Evolutionary conservation across 805 yeast genomes (phyloP).

Genomic region (Cyberlindnera maclurae): DNA sequence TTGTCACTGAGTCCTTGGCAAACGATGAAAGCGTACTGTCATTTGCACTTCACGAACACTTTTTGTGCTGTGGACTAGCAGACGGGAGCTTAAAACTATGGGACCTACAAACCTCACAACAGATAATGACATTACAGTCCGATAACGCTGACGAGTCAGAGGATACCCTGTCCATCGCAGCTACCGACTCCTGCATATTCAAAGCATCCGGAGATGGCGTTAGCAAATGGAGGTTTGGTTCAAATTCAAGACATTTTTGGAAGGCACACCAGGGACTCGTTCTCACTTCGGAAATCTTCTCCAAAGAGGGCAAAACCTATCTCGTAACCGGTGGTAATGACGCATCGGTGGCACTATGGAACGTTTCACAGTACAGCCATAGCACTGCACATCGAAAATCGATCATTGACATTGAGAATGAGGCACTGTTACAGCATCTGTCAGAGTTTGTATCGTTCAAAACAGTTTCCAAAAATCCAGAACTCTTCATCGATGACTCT

Average conservation of each 20-base stretch:
- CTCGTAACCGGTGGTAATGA: constrained; percentile 67
- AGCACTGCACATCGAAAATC: constrained; percentile 8
- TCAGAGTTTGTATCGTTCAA: constrained; percentile 56
- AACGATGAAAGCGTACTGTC: constrained; percentile 70
- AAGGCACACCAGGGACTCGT: constrained; percentile 48
- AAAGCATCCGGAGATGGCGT: constrained; percentile 46
- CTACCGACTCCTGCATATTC: constrained; percentile 50
- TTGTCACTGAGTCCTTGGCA: constrained; percentile 36
- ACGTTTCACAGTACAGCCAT: constrained; percentile 27
- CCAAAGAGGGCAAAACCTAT: constrained; percentile 32
- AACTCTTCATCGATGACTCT: constrained; percentile 65
- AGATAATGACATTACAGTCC: constrained; percentile 38
- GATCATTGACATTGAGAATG: constrained; percentile 38
- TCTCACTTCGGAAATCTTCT: constrained; percentile 47
- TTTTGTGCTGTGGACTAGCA: constrained; percentile 75
- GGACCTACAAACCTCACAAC: constrained; percentile 80
- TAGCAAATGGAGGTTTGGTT: constrained; percentile 43
- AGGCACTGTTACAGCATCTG: constrained; percentile 57
- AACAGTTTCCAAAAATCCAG: constrained; percentile 73
- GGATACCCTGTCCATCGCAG: constrained; percentile 56
- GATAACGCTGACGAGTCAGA: constrained; percentile 10
- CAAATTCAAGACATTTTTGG: constrained; percentile 40
- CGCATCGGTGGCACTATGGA: constrained; percentile 69
- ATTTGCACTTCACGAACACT: constrained; percentile 54
- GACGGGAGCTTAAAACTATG: constrained; percentile 74